These are phyloP conservation scores for Jasminum sambac DNA, from an alignment of 257 asterid genomes.

Conservation along the genomic window DNA sequence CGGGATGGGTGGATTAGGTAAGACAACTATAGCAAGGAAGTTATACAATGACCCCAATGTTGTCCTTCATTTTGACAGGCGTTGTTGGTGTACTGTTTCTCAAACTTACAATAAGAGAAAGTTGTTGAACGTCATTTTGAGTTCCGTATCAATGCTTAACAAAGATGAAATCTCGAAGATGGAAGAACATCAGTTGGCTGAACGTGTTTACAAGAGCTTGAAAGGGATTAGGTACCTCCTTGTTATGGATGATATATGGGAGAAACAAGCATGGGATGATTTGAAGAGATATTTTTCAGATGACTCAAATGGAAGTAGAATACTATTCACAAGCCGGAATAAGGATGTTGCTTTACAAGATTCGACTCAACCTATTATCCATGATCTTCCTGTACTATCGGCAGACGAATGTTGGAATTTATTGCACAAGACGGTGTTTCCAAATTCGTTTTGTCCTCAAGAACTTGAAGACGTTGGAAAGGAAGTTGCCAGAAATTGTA, in stretches of 20 bases:
- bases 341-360: background rate
- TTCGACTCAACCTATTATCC: background rate
- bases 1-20: slow-evolving; percentile 38
- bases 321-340: slow-evolving; percentile 24
- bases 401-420: slow-evolving; percentile 9
- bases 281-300: too few species aligned
- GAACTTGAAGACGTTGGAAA: too few species aligned
- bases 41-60: too few species aligned
- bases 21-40: slow-evolving; percentile 42
- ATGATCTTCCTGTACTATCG: background rate
- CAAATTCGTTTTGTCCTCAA: too few species aligned
- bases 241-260: too few species aligned
- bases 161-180: slow-evolving; percentile 1
- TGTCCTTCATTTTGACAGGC: too few species aligned
- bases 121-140: slow-evolving; percentile 20
- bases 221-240: too few species aligned
- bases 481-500: too few species aligned
- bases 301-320: too few species aligned
- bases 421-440: slow-evolving; percentile 20
- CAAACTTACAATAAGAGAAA: slow-evolving; percentile 12
- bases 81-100: slow-evolving; percentile 26
- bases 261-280: too few species aligned
- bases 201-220: too few species aligned
- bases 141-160: slow-evolving; percentile 15
- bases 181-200: too few species aligned